Evolutionary conservation across 805 yeast genomes (phyloP).

Genomic region (Brettanomyces custersianus): DNA sequence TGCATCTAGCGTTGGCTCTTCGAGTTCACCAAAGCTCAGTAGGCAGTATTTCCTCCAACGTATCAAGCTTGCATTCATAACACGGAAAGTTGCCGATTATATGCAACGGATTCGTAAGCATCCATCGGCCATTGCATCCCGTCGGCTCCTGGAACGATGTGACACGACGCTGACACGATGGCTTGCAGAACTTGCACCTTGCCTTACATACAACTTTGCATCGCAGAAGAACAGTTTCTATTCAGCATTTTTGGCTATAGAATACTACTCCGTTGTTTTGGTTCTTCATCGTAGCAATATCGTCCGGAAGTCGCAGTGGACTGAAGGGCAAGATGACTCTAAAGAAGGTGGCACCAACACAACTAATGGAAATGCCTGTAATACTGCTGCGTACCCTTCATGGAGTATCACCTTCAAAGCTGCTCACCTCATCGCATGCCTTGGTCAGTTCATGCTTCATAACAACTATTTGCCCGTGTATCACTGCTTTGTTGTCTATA

Average conservation of each 20-base stretch:
- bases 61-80: conserved; percentile 56
- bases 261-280: conserved; percentile 66
- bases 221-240: conserved; percentile 28
- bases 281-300: conserved; percentile 65
- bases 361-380: conserved; percentile 27
- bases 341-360: conserved; percentile 33
- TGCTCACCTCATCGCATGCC: conserved; percentile 63
- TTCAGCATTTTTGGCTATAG: conserved; percentile 49
- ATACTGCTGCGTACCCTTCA: conserved; percentile 44
- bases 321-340: conserved; percentile 23
- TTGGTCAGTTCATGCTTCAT: conserved; percentile 46
- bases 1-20: not conserved
- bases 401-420: conserved; percentile 80
- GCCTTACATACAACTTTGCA: conserved; percentile 49
- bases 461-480: conserved; percentile 43
- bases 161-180: conserved; percentile 73
- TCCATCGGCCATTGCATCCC: conserved; percentile 37
- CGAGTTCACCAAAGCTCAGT: conserved; percentile 20
- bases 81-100: conserved; percentile 41
- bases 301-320: conserved; percentile 24
- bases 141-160: conserved; percentile 50
- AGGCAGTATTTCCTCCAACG: conserved; percentile 51
- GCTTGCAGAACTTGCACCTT: conserved; percentile 60
- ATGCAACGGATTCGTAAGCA: conserved; percentile 12
- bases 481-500: conserved; percentile 26